Evolutionary conservation across 1,284 basidiomycete species (phyloP).

Genomic region (Coniferiporia sulphurascens): DNA sequence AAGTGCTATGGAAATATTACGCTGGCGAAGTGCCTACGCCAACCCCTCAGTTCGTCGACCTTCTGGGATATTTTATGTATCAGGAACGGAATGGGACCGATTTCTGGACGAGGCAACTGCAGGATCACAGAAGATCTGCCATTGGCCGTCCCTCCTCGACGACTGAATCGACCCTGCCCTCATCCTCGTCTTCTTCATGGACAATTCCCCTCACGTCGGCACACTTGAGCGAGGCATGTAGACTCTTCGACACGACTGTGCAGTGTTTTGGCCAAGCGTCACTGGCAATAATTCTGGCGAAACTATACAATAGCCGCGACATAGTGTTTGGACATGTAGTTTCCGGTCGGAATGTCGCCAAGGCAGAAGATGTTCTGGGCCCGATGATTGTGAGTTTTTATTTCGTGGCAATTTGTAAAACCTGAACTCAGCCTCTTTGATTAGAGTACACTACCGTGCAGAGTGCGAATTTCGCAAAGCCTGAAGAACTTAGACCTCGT

Average conservation of each 20-base stretch:
- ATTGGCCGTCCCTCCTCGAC: constrained; percentile 17
- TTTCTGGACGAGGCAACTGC: constrained; percentile 37
- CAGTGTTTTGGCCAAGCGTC: constrained; percentile 40
- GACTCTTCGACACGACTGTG: constrained; percentile 28
- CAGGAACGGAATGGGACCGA: constrained; percentile 37
- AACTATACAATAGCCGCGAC: constrained; percentile 30
- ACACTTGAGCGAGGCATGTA: constrained; percentile 20
- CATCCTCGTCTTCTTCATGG: neutral
- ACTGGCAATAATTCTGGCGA: constrained; percentile 38
- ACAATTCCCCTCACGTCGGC: constrained; percentile 5
- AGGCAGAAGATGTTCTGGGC: constrained; percentile 42
- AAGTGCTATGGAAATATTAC: constrained; percentile 33
- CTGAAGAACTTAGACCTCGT: constrained; percentile 35
- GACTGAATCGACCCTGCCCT: constrained; percentile 4
- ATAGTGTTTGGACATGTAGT: constrained; percentile 46
- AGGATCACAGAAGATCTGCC: constrained; percentile 24
- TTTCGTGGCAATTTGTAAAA: neutral
- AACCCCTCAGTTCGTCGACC: constrained; percentile 32
- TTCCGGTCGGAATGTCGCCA: constrained; percentile 39
- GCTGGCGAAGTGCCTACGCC: constrained; percentile 19
- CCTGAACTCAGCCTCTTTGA: neutral
- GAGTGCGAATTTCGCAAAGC: constrained; percentile 29
- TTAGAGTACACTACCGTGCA: constrained; percentile 46
- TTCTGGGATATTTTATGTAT: constrained; percentile 30
- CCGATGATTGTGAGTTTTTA: constrained; percentile 40